phyloP scores from a whole-genome alignment of 2,329 filamentous ascomycete species.

The Coleophoma crateriformis region DNA sequence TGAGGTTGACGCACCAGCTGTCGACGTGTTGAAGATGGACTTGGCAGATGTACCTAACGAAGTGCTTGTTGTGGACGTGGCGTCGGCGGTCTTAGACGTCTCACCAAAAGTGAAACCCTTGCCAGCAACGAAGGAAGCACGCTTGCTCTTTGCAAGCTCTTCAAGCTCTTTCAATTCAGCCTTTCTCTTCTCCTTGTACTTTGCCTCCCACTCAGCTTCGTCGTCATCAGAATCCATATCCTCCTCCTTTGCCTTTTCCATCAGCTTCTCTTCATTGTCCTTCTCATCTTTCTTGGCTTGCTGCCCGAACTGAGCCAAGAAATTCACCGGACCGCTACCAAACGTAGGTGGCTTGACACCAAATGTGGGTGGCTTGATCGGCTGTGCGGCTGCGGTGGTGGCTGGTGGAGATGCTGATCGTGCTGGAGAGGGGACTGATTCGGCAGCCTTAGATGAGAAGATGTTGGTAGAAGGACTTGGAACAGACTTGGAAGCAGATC shows the following conservation, averaged over 20 bases:
- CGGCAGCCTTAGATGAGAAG: conserved; percentile 3
- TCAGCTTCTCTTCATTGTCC: conserved; percentile 14
- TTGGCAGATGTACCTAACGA: background rate
- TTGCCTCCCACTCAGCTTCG: conserved; percentile 17
- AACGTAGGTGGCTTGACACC: conserved; percentile 20
- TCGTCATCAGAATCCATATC: conserved; percentile 26
- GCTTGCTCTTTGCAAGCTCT: conserved; percentile 10
- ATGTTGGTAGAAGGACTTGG: background rate
- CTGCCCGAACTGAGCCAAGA: conserved; percentile 18
- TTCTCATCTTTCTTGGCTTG: conserved; percentile 13
- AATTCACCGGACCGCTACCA: conserved; percentile 12
- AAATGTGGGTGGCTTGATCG: conserved; percentile 19
- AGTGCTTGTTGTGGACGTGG: background rate
- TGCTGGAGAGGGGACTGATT: background rate
- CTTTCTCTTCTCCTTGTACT: conserved; percentile 7
- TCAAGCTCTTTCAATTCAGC: conserved; percentile 13
- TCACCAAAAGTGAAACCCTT: conserved; percentile 11
- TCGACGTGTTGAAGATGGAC: background rate
- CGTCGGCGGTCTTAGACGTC: background rate
- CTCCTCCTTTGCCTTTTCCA: conserved; percentile 21
- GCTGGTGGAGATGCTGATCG: conserved; percentile 1
- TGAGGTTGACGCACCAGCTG: conserved; percentile 2
- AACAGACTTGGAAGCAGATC: conserved; percentile 4
- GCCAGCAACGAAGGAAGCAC: conserved; percentile 10
- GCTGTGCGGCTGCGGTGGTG: background rate